phyloP scores from a whole-genome alignment of 495 filamentous ascomycete genomes.

The Neurospora discreta region DNA sequence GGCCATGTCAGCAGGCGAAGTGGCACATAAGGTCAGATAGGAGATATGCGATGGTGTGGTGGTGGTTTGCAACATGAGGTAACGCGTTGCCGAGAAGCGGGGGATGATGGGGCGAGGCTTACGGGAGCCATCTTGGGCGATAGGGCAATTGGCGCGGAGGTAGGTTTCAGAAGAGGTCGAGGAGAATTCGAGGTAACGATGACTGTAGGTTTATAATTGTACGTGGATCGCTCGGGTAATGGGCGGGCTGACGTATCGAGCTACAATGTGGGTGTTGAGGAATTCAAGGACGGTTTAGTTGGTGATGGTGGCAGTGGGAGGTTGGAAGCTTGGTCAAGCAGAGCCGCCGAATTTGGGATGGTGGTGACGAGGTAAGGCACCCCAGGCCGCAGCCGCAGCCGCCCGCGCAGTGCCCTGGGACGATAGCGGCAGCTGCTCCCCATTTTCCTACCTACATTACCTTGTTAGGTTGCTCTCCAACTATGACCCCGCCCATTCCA shows the following conservation, averaged over 20 bases:
- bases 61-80: neutral
- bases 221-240: slow-evolving; percentile 9
- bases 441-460: neutral
- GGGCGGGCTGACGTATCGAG: slow-evolving; percentile 18
- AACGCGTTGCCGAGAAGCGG: neutral
- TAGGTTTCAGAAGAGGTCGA: slow-evolving; percentile 16
- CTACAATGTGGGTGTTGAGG: slow-evolving; percentile 12
- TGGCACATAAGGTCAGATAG: neutral
- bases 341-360: neutral
- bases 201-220: slow-evolving; percentile 7
- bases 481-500: neutral
- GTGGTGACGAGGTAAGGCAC: slow-evolving; percentile 3
- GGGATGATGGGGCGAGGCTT: slow-evolving; percentile 20
- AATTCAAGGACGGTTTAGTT: slow-evolving; percentile 19
- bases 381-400: slow-evolving; percentile 2
- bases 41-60: neutral
- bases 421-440: slow-evolving; percentile 8
- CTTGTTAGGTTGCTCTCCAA: neutral
- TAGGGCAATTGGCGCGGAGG: slow-evolving; percentile 21
- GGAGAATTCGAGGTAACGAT: slow-evolving; percentile 13
- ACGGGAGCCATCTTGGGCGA: slow-evolving; percentile 52
- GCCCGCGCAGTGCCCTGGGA: neutral
- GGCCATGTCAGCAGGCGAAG: neutral
- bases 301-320: slow-evolving; percentile 28
- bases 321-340: slow-evolving; percentile 23